Evolutionary conservation across 768 basidiomycete genomes (phyloP), one percentile per base, ranked within the genome.

Genomic region (Mycena amicta): DNA sequence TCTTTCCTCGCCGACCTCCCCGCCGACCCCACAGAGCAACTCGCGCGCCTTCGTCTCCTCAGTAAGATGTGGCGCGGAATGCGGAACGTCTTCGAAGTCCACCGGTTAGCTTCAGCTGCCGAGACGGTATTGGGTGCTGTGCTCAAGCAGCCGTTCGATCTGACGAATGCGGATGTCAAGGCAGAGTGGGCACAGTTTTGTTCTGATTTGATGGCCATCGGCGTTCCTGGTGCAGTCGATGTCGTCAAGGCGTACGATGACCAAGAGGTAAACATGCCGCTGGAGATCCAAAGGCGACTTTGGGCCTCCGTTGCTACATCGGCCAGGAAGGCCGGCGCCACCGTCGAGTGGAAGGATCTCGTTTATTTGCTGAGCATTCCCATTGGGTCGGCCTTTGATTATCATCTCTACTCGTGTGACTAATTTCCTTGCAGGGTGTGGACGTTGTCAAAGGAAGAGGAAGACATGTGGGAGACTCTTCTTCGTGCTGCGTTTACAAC

Each of bases 21-120:
- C 0, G 39, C 64, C 4, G 67, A 68, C 3, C 61, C 61, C 3
- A 41, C 54, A 4, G 61, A 66, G 3, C 81, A 84, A 63, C 47
- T 73, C 22, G 66, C 57, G 28, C 72, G 71, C 45, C 71, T 88
- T n/a, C 52, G 57, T 2, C 69, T 78, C 27, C 70, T 83, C 12
- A 66, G 68, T 45, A 77, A 75, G 50, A 69, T 88, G 28, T 89
- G 86, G 87, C 70, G 62, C 18, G 74, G 77, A 13, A 74, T 82
- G 69, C 79, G 75, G 70, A 78, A 79, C 33, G 78, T 82, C 4
- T 85, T 85, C 50, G 64, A 72, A 20, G 39, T 65, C 1, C 29
- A 71, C 6, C 77, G 71, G 72, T 75, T 88, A 18, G 66, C 76
- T 1, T 68, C 71, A 4, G 69, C 75, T 1, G 82, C 85, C 12